Conservation (phyloP, 2,329 filamentous ascomycete genomes). For the Triangularia setosa region DNA sequence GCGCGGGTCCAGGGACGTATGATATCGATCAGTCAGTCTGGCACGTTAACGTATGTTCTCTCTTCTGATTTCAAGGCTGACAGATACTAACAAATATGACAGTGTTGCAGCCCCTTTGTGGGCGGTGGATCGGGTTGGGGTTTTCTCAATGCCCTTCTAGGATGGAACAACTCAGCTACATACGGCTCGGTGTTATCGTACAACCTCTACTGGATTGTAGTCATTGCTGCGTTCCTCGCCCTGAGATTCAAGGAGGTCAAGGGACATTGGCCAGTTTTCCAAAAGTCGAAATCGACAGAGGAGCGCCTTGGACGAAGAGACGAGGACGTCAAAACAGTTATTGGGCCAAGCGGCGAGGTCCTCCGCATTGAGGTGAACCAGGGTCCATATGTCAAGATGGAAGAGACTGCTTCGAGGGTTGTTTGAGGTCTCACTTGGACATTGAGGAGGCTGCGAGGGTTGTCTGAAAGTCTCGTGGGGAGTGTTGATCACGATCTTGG, state of each 20-base stretch:
- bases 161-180: conserved; percentile 85
- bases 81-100: conserved; percentile 4
- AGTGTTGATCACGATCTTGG: background rate
- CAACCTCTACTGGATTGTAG: conserved; percentile 78
- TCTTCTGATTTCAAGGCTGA: too few species aligned
- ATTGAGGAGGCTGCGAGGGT: background rate
- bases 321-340: background rate
- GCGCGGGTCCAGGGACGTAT: conserved; percentile 67
- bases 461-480: background rate
- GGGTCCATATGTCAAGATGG: background rate
- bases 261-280: conserved; percentile 45
- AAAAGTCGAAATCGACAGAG: conserved; percentile 26
- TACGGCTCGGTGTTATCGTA: conserved; percentile 85
- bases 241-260: conserved; percentile 65
- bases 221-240: conserved; percentile 60
- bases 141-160: conserved; percentile 79
- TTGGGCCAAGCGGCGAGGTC: background rate
- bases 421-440: background rate
- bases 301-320: background rate
- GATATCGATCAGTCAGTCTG: conserved; percentile 72
- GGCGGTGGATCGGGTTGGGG: conserved; percentile 79
- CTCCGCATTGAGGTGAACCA: background rate
- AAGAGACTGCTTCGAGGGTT: background rate
- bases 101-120: conserved; percentile 73
- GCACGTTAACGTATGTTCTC: conserved; percentile 66